phyloP scores from a whole-genome alignment of 331 rosid species.

The Acacia concinna region DNA sequence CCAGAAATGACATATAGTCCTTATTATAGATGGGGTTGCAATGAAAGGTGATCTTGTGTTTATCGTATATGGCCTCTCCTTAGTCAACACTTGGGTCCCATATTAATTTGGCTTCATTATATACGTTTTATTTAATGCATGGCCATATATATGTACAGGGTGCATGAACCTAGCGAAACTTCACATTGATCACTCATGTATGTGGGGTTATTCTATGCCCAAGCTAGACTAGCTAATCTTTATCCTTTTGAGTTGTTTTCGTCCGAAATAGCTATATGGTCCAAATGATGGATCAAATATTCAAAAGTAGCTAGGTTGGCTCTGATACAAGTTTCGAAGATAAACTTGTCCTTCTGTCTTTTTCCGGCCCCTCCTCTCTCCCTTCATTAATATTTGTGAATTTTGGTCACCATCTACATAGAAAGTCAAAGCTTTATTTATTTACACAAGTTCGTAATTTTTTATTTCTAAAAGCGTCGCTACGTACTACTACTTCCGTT shows the following conservation, averaged over 20 bases:
- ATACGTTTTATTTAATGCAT: not conserved
- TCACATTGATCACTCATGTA: not conserved
- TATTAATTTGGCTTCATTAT: not conserved
- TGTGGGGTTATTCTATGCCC: not conserved
- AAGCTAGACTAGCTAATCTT: not conserved
- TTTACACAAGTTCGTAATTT: not conserved
- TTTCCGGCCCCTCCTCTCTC: not conserved
- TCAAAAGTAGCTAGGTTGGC: not conserved
- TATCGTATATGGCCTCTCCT: not conserved
- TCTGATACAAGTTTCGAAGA: not conserved
- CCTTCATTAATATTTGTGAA: not conserved
- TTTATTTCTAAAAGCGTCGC: not conserved
- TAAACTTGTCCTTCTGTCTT: not conserved
- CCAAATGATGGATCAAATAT: not conserved
- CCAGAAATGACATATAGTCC: not conserved
- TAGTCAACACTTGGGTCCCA: constrained; percentile 28
- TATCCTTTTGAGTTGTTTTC: not conserved
- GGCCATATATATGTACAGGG: not conserved
- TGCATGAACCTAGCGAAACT: constrained; percentile 30
- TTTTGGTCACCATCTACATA: not conserved
- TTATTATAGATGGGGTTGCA: constrained; percentile 21
- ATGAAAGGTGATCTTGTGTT: constrained; percentile 1
- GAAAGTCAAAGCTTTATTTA: not conserved
- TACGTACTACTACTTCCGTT: no score
- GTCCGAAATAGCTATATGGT: not conserved